A percentile compares a stretch with the other conserved stretches of the same genome.
phyloP scores from a whole-genome alignment of 306 rosid genomes.

The Cucumis hystrix region DNA sequence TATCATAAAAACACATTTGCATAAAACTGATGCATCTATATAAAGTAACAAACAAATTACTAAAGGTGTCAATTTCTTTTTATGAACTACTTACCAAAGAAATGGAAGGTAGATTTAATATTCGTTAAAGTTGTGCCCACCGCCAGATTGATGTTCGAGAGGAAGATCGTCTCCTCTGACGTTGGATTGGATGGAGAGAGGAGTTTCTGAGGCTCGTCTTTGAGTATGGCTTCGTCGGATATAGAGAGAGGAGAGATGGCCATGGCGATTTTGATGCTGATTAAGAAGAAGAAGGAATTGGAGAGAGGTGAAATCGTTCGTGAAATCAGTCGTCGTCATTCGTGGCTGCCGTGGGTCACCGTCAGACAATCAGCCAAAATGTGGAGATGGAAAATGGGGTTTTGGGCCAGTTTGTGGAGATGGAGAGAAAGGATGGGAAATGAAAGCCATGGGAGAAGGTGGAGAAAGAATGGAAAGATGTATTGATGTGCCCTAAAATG shows the following conservation, averaged over 20 bases:
- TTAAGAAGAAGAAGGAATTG: not conserved
- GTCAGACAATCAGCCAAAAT: too few species aligned
- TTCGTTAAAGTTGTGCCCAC: conserved; percentile 56
- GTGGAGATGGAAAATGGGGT: too few species aligned
- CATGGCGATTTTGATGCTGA: not conserved
- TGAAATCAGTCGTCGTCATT: too few species aligned
- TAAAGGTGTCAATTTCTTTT: not conserved
- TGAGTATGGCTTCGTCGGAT: not conserved
- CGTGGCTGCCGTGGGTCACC: too few species aligned
- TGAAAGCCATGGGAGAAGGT: too few species aligned
- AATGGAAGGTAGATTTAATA: conserved; percentile 65
- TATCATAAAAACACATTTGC: not conserved
- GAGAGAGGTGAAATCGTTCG: not conserved
- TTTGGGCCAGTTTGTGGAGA: too few species aligned
- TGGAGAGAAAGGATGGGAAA: too few species aligned
- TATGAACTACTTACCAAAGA: conserved; percentile 51
- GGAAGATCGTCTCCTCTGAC: conserved; percentile 19
- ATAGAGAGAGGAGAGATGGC: not conserved
- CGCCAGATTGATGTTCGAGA: conserved; percentile 39
- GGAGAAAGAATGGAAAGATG: too few species aligned
- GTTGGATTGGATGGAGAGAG: conserved; percentile 20
- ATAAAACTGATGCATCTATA: not conserved
- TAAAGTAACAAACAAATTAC: not conserved
- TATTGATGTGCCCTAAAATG: too few species aligned
- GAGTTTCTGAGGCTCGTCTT: conserved; percentile 2